Evolutionary conservation across 768 basidiomycete genomes (phyloP).

Genomic region (Trametes villosa): DNA sequence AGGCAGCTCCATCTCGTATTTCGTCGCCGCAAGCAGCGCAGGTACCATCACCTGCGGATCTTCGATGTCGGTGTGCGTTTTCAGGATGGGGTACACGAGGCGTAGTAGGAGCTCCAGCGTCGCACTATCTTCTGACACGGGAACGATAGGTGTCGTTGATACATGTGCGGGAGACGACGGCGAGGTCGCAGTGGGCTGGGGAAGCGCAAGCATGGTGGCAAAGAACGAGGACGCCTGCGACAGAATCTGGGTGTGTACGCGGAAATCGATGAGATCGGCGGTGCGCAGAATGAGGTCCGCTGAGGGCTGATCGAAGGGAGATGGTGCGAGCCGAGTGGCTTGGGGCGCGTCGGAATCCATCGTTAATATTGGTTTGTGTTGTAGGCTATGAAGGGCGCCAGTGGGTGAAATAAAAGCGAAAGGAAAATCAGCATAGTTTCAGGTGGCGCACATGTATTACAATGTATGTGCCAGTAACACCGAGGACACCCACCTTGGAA

Average conservation of each 20-base stretch:
- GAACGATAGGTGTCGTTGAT: neutral
- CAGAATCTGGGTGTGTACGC: slow-evolving; percentile 35
- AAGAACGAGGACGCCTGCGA: slow-evolving; percentile 36
- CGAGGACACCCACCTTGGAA: too few species aligned
- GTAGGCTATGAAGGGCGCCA: neutral
- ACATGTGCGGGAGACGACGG: neutral
- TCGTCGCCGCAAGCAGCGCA: slow-evolving; percentile 31
- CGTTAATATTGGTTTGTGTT: neutral
- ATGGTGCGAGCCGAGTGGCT: slow-evolving; percentile 2
- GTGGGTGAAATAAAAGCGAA: too few species aligned
- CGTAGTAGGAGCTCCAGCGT: slow-evolving; percentile 31
- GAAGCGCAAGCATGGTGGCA: slow-evolving; percentile 32
- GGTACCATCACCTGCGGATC: slow-evolving; percentile 14
- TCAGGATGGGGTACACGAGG: slow-evolving; percentile 30
- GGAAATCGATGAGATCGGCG: slow-evolving; percentile 34
- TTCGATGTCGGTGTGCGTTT: slow-evolving; percentile 10
- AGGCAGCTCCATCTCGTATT: slow-evolving; percentile 33
- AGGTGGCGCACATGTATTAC: too few species aligned
- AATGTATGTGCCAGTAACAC: too few species aligned
- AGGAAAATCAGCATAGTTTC: too few species aligned
- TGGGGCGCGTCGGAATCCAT: neutral
- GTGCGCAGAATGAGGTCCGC: slow-evolving; percentile 37
- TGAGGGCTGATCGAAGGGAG: slow-evolving; percentile 24
- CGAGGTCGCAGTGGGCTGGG: neutral
- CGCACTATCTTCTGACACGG: slow-evolving; percentile 25